Base-by-base conservation (phyloP, 805 yeast species). In the Cyberlindnera galapagoensis region DNA sequence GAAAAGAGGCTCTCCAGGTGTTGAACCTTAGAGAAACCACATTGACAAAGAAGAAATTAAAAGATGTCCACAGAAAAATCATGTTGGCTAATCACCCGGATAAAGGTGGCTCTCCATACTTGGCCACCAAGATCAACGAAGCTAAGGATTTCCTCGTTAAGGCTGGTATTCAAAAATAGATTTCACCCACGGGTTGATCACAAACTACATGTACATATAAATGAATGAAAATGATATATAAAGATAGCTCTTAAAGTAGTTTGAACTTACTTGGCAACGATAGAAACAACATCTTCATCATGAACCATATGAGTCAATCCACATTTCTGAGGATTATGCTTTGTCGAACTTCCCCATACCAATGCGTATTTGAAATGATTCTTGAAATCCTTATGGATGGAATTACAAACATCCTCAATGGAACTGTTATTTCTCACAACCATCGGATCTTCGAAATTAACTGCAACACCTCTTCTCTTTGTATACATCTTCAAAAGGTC, bases 311-410 rank as follows among this genome's bases (percentile, higher is more conserved):
- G 98, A 41, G 54, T 72, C 36, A 90, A 64, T 0, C 98, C 97
- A 66, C 97, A 90, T 54, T 90, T 90, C 53, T 90, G 98, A 4
- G 97, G 97, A 21, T 90, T 84, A 54, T 86, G 95, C 56, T 92
- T 92, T 6, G 97, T 82, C 28, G 94, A 80, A 2, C 88, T 76
- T 0, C 98, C 98, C 97, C 97, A 90, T 6, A 90, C 96, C 50
- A 87, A 60, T 1, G 97, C 97, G 55, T 88, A 87, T 56, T 87
- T 85, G 67, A 92, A 90, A 50, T 82, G 85, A 43, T 81, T 78
- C 52, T 87, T 88, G 68, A 90, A 82, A 49, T 88, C 96, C 46
- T 94, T 73, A 56, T 90, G 97, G 41, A 90, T 80, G 9, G 92
- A 71, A 52, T 90, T 88, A 63, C 98, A 90, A 18, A 90, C 85